These are phyloP conservation scores for Cystobasidiaceae sp. DNA, from an alignment of 1,284 basidiomycete species.

Conservation along the genomic window DNA sequence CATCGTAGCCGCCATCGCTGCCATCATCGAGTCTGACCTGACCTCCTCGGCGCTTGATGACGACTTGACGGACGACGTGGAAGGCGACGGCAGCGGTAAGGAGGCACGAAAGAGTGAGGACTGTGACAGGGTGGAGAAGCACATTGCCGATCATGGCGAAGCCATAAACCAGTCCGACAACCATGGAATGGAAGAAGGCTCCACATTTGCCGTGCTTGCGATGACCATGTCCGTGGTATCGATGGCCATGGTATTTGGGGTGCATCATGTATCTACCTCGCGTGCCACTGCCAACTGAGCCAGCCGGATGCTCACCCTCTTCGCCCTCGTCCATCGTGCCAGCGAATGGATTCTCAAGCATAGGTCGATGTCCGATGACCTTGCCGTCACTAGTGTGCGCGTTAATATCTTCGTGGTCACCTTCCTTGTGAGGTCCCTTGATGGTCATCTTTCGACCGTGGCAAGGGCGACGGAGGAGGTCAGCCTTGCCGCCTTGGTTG, in stretches of 20 bases:
- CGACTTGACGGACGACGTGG: background rate
- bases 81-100: background rate
- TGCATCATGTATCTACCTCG: background rate
- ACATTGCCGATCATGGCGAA: slow-evolving; percentile 10
- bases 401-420: background rate
- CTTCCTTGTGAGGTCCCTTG: background rate
- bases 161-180: slow-evolving; percentile 17
- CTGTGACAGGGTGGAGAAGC: slow-evolving; percentile 19
- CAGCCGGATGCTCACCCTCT: background rate
- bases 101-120: background rate
- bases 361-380: slow-evolving; percentile 22
- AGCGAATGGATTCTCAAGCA: slow-evolving; percentile 30
- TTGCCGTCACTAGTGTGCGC: background rate
- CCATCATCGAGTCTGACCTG: background rate
- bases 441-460: background rate
- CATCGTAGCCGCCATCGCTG: background rate
- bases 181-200: slow-evolving; percentile 15
- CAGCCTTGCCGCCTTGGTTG: background rate
- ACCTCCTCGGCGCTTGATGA: background rate
- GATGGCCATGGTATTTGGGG: background rate
- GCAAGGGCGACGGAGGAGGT: background rate
- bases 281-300: background rate
- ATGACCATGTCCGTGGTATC: background rate
- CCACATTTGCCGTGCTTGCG: background rate
- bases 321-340: slow-evolving; percentile 22